Conservation (phyloP, 2,329 filamentous ascomycete species). For the Metarhizium guizhouense region DNA sequence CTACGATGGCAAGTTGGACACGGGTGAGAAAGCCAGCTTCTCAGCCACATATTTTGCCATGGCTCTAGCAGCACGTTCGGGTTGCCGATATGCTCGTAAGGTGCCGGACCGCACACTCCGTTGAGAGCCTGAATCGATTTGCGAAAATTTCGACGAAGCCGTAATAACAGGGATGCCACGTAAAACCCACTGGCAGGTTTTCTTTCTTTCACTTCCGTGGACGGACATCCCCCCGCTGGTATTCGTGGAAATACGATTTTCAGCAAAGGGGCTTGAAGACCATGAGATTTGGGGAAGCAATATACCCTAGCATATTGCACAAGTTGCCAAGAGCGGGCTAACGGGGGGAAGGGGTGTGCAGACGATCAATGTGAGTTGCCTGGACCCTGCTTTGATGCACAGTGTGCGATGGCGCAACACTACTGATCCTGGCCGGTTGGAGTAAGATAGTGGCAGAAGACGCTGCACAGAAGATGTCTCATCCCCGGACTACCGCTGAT, state of each 20-base stretch:
- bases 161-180: not conserved
- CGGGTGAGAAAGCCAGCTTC: constrained; percentile 8
- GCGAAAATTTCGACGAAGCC: not conserved
- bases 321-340: not conserved
- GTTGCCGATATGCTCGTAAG: no score
- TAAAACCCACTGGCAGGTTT: not conserved
- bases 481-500: not conserved
- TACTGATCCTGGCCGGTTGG: not conserved
- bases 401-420: not conserved
- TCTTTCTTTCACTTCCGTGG: not conserved
- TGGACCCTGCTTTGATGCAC: not conserved
- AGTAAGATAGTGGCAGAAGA: not conserved
- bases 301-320: not conserved
- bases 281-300: not conserved
- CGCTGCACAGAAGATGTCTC: not conserved
- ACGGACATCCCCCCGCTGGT: not conserved
- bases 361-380: not conserved
- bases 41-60: constrained; percentile 2
- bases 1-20: not conserved
- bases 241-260: not conserved
- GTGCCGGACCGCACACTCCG: no score
- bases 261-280: not conserved
- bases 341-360: not conserved
- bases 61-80: not conserved
- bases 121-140: no score